Percentiles rank a stretch among this genome's conserved stretches.
Evolutionary conservation across 2,329 filamentous ascomycete species (phyloP).

Genomic region (Fusarium ambrosium): DNA sequence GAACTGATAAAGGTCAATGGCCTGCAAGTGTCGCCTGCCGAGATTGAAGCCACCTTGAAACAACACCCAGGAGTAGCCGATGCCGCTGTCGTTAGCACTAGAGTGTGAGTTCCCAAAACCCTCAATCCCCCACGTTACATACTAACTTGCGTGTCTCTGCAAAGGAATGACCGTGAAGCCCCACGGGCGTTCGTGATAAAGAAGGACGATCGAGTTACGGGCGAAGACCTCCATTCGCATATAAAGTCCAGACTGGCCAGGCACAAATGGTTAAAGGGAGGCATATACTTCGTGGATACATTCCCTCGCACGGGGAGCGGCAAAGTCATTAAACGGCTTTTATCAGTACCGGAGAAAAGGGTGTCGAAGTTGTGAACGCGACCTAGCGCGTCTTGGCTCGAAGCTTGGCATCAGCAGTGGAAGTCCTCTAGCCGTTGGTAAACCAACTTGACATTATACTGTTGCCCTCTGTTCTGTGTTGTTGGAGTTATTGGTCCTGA

Average conservation of each 20-base stretch:
- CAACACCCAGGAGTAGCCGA: background rate
- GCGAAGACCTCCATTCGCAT: too few relatives aligned
- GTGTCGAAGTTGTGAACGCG: too few relatives aligned
- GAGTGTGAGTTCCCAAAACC: background rate
- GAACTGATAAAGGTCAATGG: background rate
- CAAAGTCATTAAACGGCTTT: background rate
- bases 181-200: background rate
- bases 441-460: too few relatives aligned
- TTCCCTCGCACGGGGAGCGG: background rate
- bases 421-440: too few relatives aligned
- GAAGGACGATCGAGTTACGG: too few relatives aligned
- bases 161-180: background rate
- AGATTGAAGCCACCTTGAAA: background rate
- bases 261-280: background rate
- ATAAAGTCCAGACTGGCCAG: background rate
- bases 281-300: background rate
- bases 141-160: too few relatives aligned
- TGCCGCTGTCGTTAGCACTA: background rate
- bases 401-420: too few relatives aligned
- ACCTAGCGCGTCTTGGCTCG: too few relatives aligned
- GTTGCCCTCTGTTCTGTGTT: too few relatives aligned
- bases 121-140: background rate
- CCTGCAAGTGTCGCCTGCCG: background rate
- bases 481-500: too few relatives aligned
- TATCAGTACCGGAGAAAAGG: background rate